Percentiles rank a stretch among this genome's conserved stretches.
Conservation (phyloP, 257 asterid genomes). For the Fraxinus excelsior region DNA sequence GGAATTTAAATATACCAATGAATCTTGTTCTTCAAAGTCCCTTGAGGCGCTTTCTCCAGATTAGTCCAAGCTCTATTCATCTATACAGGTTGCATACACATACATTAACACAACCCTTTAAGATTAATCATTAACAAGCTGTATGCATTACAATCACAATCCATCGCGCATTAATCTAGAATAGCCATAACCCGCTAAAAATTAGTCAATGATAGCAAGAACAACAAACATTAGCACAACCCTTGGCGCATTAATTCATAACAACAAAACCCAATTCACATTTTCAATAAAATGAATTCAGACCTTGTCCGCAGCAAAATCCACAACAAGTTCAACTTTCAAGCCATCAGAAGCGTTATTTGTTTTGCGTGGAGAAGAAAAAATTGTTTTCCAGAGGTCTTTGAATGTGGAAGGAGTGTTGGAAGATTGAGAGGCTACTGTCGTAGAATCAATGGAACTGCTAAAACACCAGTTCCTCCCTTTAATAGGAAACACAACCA, state of each 20-base stretch:
- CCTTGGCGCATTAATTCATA: constrained; percentile 13
- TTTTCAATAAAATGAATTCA: background rate
- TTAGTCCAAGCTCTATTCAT: constrained; percentile 86
- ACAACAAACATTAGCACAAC: background rate
- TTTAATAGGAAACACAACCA: constrained; percentile 82
- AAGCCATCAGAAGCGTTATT: constrained; percentile 33
- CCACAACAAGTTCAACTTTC: constrained; percentile 64
- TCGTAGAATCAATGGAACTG: constrained; percentile 65
- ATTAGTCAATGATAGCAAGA: constrained; percentile 4
- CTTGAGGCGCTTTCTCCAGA: constrained; percentile 83
- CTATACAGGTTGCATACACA: constrained; percentile 41
- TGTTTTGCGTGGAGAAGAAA: constrained; percentile 30
- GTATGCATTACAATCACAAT: background rate
- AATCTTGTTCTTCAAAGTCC: constrained; percentile 75
- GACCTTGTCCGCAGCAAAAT: constrained; percentile 81
- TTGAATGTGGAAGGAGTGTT: constrained; percentile 70
- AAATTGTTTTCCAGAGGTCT: constrained; percentile 55
- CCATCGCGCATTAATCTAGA: background rate
- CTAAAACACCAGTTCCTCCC: constrained; percentile 96
- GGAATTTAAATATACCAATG: constrained; percentile 59
- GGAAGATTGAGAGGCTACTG: constrained; percentile 47
- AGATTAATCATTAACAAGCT: background rate
- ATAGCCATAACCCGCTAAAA: background rate
- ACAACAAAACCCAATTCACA: background rate
- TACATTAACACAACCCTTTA: constrained; percentile 22